Evolutionary conservation across 495 filamentous ascomycete genomes (phyloP).

Genomic region (Hypomontagnella monticulosa): DNA sequence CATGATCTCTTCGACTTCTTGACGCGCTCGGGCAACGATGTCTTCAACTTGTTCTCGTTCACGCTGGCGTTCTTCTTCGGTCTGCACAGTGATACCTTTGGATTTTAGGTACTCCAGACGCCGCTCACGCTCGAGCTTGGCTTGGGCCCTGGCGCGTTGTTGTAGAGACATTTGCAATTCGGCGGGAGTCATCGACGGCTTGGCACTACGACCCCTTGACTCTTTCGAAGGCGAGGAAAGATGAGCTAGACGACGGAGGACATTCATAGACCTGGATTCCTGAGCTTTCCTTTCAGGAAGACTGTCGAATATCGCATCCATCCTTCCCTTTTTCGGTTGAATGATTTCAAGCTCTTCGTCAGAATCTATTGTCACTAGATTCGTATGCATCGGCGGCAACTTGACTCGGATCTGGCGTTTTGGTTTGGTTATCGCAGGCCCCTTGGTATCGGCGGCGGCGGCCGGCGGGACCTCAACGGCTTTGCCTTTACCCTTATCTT

Average conservation of each 20-base stretch:
- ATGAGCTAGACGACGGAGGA: constrained; percentile 77
- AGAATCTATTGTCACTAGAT: constrained; percentile 43
- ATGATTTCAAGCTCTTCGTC: constrained; percentile 54
- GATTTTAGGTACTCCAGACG: constrained; percentile 78
- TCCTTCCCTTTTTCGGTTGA: constrained; percentile 47
- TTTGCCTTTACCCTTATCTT: constrained; percentile 68
- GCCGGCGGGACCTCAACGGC: constrained; percentile 38
- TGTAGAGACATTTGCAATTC: constrained; percentile 75
- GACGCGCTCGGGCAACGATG: constrained; percentile 82
- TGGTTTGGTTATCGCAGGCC: constrained; percentile 15
- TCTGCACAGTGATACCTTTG: constrained; percentile 84
- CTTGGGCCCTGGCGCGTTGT: constrained; percentile 80
- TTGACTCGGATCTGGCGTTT: constrained; percentile 56
- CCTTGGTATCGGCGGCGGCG: constrained; percentile 26
- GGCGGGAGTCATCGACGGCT: constrained; percentile 68
- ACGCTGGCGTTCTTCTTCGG: constrained; percentile 82
- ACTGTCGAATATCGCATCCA: constrained; percentile 74
- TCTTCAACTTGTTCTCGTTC: constrained; percentile 84
- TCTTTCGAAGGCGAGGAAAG: constrained; percentile 70
- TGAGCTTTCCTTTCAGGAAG: constrained; percentile 65
- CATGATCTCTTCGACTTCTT: constrained; percentile 81
- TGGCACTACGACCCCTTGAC: constrained; percentile 42
- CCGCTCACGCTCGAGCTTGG: constrained; percentile 77
- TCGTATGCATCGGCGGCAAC: constrained; percentile 46
- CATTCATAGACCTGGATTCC: constrained; percentile 72